A percentile compares a stretch with the other conserved stretches of the same genome.
Conservation (phyloP, 169 alveolate genomes). For the Eimeria tenella region DNA sequence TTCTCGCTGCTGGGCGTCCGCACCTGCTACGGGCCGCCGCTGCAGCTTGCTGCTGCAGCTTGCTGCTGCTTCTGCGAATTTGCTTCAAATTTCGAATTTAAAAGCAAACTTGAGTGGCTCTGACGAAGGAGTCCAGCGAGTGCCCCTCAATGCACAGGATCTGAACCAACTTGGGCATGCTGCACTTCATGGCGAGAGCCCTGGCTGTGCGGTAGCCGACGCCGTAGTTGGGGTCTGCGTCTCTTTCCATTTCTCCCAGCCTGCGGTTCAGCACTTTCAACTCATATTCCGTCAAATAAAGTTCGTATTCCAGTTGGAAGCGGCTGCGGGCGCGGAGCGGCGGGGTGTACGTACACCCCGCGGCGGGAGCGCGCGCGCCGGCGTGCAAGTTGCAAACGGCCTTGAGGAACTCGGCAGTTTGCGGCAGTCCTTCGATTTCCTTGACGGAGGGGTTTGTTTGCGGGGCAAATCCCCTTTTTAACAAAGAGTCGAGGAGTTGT, state of each 20-base stretch:
- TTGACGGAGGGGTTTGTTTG: background rate
- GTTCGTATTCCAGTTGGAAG: background rate
- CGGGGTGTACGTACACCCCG: too few species aligned
- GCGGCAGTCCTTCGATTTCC: background rate
- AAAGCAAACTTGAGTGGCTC: too few species aligned
- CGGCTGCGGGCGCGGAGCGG: background rate
- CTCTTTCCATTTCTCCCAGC: background rate
- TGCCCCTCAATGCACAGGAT: background rate
- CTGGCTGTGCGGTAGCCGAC: background rate
- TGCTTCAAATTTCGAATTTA: too few species aligned
- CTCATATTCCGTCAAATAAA: background rate
- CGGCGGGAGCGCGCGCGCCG: too few species aligned
- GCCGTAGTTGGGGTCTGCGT: background rate
- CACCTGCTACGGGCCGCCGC: too few species aligned
- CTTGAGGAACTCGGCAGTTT: background rate
- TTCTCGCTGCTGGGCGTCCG: too few species aligned
- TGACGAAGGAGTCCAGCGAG: background rate
- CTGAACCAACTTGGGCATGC: background rate
- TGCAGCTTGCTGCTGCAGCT: background rate
- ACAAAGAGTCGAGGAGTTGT: background rate
- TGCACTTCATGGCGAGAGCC: background rate
- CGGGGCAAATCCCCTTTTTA: background rate
- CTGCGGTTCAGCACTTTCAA: background rate
- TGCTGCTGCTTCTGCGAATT: background rate
- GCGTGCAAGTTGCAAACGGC: background rate